Evolutionary conservation across 1,139 yeast genomes (phyloP).

Genomic region (Yamadazyma taylorii): DNA sequence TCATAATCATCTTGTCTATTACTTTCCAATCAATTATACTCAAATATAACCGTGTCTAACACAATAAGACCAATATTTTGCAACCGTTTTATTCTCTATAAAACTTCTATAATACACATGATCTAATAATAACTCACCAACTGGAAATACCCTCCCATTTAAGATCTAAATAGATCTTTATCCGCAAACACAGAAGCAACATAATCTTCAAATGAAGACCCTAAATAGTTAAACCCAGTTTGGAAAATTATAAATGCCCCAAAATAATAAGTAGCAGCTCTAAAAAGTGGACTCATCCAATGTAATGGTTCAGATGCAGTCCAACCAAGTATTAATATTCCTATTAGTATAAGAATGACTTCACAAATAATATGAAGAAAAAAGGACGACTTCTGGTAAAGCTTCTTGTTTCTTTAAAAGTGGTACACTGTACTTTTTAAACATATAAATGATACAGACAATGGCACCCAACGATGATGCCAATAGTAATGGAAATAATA

Average conservation of each 20-base stretch:
- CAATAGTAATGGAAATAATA: conserved; percentile 22
- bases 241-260: conserved; percentile 34
- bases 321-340: conserved; percentile 36
- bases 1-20: too few relatives aligned
- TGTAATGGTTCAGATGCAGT: conserved; percentile 25
- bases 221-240: conserved; percentile 50
- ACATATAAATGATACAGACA: conserved; percentile 22
- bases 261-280: conserved; percentile 25
- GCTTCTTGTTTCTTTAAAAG: conserved; percentile 35
- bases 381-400: conserved; percentile 64
- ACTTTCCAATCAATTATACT: too few relatives aligned
- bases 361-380: conserved; percentile 48
- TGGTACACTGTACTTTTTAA: conserved; percentile 25
- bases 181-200: conserved; percentile 35
- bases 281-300: conserved; percentile 33
- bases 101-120: too few relatives aligned
- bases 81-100: too few relatives aligned
- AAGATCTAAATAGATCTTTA: conserved; percentile 26
- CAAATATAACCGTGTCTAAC: too few relatives aligned
- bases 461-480: conserved; percentile 21
- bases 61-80: too few relatives aligned
- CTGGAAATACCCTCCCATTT: conserved; percentile 31
- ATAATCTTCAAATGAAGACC: conserved; percentile 53
- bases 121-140: conserved; percentile 12
- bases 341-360: conserved; percentile 27